Percentiles rank a stretch among this genome's conserved stretches.
These are phyloP conservation scores for Wickerhamiella spandovensis DNA, from an alignment of 805 yeast genomes.

Conservation along the genomic window DNA sequence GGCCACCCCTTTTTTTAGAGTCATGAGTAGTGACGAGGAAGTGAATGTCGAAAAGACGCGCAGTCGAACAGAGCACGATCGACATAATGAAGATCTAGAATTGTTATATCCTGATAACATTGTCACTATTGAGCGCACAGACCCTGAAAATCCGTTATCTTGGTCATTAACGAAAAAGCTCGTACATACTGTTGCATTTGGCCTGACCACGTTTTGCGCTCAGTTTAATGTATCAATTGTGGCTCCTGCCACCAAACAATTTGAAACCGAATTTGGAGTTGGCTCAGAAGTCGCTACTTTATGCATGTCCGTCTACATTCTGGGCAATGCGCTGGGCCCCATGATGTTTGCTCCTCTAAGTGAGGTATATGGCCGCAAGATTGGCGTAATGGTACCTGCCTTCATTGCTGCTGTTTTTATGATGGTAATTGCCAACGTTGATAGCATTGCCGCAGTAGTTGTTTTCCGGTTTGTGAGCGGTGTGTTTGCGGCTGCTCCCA, in stretches of 20 bases:
- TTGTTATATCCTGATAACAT: neutral
- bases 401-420: conserved; percentile 35
- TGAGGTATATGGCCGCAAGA: conserved; percentile 43
- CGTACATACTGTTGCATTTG: conserved; percentile 26
- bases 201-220: conserved; percentile 40
- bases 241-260: conserved; percentile 37
- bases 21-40: neutral
- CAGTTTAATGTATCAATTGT: conserved; percentile 41
- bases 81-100: neutral
- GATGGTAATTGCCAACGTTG: conserved; percentile 27
- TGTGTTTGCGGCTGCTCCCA: conserved; percentile 49
- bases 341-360: conserved; percentile 45
- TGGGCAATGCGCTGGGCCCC: conserved; percentile 53
- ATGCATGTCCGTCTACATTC: conserved; percentile 40
- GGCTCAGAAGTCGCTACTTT: conserved; percentile 34
- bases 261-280: conserved; percentile 35
- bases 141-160: conserved; percentile 32
- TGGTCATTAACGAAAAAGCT: conserved; percentile 38
- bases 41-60: neutral
- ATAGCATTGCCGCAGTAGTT: conserved; percentile 28
- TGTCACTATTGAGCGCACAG: neutral
- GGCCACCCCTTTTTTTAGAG: neutral
- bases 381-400: conserved; percentile 37
- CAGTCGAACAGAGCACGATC: neutral
- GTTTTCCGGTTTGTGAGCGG: conserved; percentile 43